These are phyloP conservation scores for Elongisporangium undulatum DNA, from an alignment of 352 stramenopile species.

Conservation along the genomic window DNA sequence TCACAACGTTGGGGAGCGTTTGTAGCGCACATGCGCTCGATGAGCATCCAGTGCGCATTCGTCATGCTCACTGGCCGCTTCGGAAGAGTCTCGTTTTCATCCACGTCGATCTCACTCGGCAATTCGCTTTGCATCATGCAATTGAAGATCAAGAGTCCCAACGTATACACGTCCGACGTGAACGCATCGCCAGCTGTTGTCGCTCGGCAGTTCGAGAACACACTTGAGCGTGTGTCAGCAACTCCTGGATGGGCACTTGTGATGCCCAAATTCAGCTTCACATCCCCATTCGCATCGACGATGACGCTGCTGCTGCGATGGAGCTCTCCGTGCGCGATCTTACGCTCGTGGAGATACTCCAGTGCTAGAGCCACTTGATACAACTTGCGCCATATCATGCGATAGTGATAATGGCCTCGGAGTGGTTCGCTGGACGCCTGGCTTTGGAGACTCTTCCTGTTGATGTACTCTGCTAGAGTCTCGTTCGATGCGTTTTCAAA, in stretches of 20 bases:
- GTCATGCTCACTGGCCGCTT: constrained; percentile 5
- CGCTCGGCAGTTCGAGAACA: constrained; percentile 3
- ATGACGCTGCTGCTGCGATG: constrained; percentile 24
- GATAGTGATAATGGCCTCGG: not conserved
- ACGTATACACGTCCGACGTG: constrained; percentile 19
- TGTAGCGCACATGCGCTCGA: constrained; percentile 12
- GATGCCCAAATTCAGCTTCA: constrained; percentile 16
- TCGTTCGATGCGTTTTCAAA: not conserved
- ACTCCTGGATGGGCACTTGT: not conserved
- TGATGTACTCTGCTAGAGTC: not conserved
- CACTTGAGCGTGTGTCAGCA: constrained; percentile 10
- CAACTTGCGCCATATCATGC: constrained; percentile 13
- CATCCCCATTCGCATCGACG: constrained; percentile 15
- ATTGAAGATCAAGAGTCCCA: constrained; percentile 25
- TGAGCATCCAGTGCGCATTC: constrained; percentile 19
- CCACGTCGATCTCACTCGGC: constrained; percentile 1
- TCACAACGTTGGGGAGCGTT: not conserved
- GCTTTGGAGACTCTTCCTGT: not conserved
- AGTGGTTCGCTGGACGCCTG: not conserved
- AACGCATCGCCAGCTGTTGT: constrained; percentile 13
- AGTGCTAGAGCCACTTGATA: constrained; percentile 22
- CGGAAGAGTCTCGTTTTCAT: constrained; percentile 9
- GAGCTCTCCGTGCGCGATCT: constrained; percentile 29
- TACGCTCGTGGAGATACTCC: constrained; percentile 24
- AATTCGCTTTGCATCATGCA: constrained; percentile 12